Conservation (phyloP, 73 alveolate species). For the Uronychia binucleata region DNA sequence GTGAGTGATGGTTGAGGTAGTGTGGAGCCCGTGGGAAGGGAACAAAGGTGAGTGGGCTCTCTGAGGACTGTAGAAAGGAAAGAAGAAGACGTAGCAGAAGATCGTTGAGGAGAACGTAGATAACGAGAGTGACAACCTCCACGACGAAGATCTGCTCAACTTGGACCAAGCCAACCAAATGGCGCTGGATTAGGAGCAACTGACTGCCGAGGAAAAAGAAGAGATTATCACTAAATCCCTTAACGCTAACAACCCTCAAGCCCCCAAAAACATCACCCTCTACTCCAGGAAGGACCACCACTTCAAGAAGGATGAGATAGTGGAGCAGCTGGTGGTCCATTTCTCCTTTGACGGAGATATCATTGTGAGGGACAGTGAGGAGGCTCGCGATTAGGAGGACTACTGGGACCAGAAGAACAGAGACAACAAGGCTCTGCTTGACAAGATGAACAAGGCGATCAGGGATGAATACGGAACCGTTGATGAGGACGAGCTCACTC, state of each 20-base stretch:
- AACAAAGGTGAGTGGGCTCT: neutral
- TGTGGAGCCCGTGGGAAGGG: too few relatives aligned
- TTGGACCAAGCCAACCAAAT: conserved; percentile 47
- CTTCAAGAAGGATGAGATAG: conserved; percentile 86
- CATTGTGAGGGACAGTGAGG: conserved; percentile 79
- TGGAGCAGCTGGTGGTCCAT: conserved; percentile 85
- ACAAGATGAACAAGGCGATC: conserved; percentile 73
- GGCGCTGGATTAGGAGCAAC: conserved; percentile 54
- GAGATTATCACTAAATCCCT: conserved; percentile 77
- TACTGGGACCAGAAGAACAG: conserved; percentile 77
- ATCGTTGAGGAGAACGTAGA: conserved; percentile 41
- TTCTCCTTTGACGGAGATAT: conserved; percentile 80
- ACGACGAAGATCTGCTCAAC: conserved; percentile 58
- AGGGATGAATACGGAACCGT: conserved; percentile 55
- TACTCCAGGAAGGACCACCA: conserved; percentile 69
- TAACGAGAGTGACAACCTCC: conserved; percentile 43
- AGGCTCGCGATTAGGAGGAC: conserved; percentile 82
- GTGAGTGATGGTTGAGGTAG: conserved; percentile 20
- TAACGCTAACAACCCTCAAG: conserved; percentile 84
- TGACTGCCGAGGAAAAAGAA: conserved; percentile 71
- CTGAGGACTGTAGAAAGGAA: neutral
- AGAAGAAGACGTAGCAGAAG: neutral
- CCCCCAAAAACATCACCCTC: conserved; percentile 81
- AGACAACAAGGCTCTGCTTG: conserved; percentile 55
- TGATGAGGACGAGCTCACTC: conserved; percentile 68